Percentiles rank a stretch among this genome's conserved stretches.
These are phyloP conservation scores for Boletellus deceptivus DNA, from an alignment of 1,284 basidiomycete genomes.

Conservation along the genomic window DNA sequence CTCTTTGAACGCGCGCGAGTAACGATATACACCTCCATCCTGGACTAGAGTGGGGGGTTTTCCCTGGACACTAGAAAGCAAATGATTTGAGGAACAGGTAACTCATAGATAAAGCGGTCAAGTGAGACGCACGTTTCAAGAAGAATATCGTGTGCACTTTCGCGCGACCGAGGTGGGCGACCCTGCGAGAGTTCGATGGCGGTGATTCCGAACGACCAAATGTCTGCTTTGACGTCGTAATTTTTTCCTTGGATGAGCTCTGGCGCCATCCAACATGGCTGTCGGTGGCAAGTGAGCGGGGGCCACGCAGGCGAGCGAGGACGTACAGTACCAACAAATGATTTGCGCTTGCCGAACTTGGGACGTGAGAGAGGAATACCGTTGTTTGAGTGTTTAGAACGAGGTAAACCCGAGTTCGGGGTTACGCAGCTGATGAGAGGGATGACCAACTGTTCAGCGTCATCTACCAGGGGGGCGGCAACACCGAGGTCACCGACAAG, in stretches of 20 bases:
- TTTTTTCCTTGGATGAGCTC: slow-evolving; percentile 82
- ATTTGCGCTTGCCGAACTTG: slow-evolving; percentile 68
- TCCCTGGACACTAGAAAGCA: slow-evolving; percentile 56
- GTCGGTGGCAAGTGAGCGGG: slow-evolving; percentile 2
- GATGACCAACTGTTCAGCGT: slow-evolving; percentile 40
- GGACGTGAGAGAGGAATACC: slow-evolving; percentile 30
- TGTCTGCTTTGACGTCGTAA: slow-evolving; percentile 85
- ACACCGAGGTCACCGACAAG: slow-evolving; percentile 87
- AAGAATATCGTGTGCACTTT: slow-evolving; percentile 72
- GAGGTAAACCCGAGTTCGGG: slow-evolving; percentile 32
- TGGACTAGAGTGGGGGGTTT: slow-evolving; percentile 73
- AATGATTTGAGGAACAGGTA: slow-evolving; percentile 11
- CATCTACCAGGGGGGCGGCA: slow-evolving; percentile 74
- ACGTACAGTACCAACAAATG: slow-evolving; percentile 84
- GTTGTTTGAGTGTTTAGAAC: slow-evolving; percentile 9
- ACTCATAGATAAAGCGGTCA: slow-evolving; percentile 7
- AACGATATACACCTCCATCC: slow-evolving; percentile 70
- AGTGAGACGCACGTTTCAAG: slow-evolving; percentile 59
- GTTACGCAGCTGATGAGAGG: slow-evolving; percentile 19
- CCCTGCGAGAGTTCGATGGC: slow-evolving; percentile 84
- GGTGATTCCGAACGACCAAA: slow-evolving; percentile 92
- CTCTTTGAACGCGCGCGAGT: slow-evolving; percentile 80
- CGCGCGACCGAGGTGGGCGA: slow-evolving; percentile 76
- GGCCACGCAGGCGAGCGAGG: background rate
- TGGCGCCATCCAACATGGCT: slow-evolving; percentile 95